Conservation (phyloP, 305 asterid species). For the Fraxinus sp. region DNA sequence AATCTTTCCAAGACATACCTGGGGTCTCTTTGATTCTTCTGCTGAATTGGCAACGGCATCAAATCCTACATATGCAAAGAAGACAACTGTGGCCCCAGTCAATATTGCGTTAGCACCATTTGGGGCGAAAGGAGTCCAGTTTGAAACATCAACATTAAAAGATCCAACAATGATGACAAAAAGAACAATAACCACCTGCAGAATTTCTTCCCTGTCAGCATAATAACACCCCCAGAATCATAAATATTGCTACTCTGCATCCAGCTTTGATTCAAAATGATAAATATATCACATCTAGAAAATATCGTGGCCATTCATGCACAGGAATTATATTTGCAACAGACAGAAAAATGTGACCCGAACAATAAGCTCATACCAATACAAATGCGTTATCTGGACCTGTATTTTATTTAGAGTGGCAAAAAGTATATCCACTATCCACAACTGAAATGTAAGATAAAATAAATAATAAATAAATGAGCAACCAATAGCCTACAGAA, state of each 20-base stretch:
- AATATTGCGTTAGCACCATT: constrained; percentile 62
- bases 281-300: background rate
- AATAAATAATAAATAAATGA: background rate
- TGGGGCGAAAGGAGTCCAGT: constrained; percentile 92
- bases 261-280: constrained; percentile 10
- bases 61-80: constrained; percentile 95
- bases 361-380: background rate
- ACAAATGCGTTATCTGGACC: background rate
- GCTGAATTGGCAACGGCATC: constrained; percentile 99
- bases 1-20: constrained; percentile 43
- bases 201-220: constrained; percentile 31
- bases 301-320: background rate
- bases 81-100: constrained; percentile 94
- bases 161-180: constrained; percentile 74
- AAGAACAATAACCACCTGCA: constrained; percentile 81
- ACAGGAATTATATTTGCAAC: background rate
- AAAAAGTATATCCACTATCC: background rate
- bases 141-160: constrained; percentile 75
- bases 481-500: background rate
- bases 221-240: background rate
- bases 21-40: constrained; percentile 93
- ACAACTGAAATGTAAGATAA: background rate
- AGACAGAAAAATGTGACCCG: background rate
- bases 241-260: constrained; percentile 16
- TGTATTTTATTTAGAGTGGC: background rate